Evolutionary conservation across 192 early-diverging fungal genomes (phyloP), one percentile per base, ranked within the genome.

Genomic region (Mortierella claussenii): DNA sequence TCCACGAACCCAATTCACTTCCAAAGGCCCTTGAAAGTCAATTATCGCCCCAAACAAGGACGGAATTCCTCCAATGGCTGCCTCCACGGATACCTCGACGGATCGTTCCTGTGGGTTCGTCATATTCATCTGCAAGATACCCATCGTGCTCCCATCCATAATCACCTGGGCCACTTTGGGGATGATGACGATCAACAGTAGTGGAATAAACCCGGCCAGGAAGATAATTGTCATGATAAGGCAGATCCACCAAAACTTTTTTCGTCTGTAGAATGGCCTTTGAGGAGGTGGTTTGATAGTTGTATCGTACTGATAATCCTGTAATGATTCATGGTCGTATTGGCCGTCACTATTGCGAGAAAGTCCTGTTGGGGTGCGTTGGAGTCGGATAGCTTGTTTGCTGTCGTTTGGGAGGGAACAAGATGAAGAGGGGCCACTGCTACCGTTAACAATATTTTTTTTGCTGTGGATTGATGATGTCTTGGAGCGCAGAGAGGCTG

Each of bases 241-340:
- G 32, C 85, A 88, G n/a, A 80, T 65, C 27, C 67, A 55, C 87
- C 85, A 87, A 32, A 80, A 87, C 23, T 65, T 80, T 34, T 58
- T 76, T 6, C 79, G 65, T 5, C 68, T 51, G 53, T 86, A 86
- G 31, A 85, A 87, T 12, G 60, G 78, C 27, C 24, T 45, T 53
- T 60, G n/a, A n/a, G n/a, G 73, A 17, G 68, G 58, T 13, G 85
- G 83, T 24, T 40, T 40, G 24, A 27, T 43, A 4, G 43, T 24
- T 2, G 48, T 53, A 30, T 74, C 61, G 49, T 65, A 65, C n/a
- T 65, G 61, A 30, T 63, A 71, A 0, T 51, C 61, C 17, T 53
- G 27, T 20, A 55, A 60, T 1, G 57, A 60, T 4, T 65, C 33
- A 10, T 4, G 4, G 13, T 55, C 56, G 9, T 59, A 13, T 3